Evolutionary conservation across 257 asterid genomes (phyloP).

Genomic region (Nemophila menziesii): DNA sequence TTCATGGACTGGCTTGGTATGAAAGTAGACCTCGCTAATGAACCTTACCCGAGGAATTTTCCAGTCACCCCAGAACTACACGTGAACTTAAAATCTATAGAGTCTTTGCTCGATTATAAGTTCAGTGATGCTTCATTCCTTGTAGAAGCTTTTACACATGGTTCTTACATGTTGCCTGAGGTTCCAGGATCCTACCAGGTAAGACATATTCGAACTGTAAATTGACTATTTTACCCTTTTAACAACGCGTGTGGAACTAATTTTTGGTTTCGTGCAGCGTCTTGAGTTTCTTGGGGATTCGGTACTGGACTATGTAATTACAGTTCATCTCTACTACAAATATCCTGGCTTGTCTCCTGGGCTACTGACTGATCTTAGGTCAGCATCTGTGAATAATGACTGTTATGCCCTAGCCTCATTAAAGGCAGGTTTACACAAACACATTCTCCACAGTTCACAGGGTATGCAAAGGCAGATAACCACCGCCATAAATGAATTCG

Average conservation of each 20-base stretch:
- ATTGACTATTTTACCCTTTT: too few relatives aligned
- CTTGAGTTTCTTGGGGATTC: slow-evolving; percentile 92
- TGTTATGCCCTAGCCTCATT: slow-evolving; percentile 60
- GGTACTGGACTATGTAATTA: slow-evolving; percentile 56
- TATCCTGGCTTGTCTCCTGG: slow-evolving; percentile 62
- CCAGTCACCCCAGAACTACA: slow-evolving; percentile 33
- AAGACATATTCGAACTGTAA: not conserved
- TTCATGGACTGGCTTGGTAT: slow-evolving; percentile 74
- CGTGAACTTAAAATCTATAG: slow-evolving; percentile 31
- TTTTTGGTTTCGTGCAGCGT: slow-evolving; percentile 55
- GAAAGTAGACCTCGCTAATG: slow-evolving; percentile 21
- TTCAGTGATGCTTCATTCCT: slow-evolving; percentile 58
- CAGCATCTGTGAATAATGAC: slow-evolving; percentile 79
- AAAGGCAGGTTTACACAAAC: slow-evolving; percentile 47
- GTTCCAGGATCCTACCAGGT: slow-evolving; percentile 92
- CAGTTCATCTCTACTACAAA: slow-evolving; percentile 38
- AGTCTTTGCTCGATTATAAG: slow-evolving; percentile 38
- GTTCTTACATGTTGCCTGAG: slow-evolving; percentile 83
- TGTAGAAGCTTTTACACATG: slow-evolving; percentile 82
- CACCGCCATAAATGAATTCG: slow-evolving; percentile 21
- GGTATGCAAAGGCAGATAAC: slow-evolving; percentile 50
- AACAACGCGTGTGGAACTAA: too few relatives aligned
- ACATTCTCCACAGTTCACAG: slow-evolving; percentile 53
- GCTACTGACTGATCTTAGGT: slow-evolving; percentile 65
- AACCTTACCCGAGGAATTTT: slow-evolving; percentile 33